These are phyloP conservation scores for Musa troglodytarum DNA, from an alignment of 176 grass and related monocot genomes.

Conservation along the genomic window DNA sequence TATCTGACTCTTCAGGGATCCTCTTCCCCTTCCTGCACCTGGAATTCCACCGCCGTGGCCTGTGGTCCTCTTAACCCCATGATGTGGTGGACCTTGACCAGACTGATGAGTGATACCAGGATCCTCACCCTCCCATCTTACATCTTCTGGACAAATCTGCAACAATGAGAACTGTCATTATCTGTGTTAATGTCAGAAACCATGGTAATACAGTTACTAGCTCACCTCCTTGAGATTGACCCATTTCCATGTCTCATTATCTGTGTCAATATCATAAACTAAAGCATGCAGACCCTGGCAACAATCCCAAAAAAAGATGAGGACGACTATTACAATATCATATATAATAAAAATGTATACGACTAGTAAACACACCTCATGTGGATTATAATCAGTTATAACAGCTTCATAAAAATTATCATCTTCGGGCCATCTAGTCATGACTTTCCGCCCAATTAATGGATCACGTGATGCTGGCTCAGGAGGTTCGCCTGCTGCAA, in stretches of 20 bases:
- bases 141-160: slow-evolving; percentile 3
- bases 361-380: slow-evolving; percentile 8
- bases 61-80: background rate
- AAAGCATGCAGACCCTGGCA: slow-evolving; percentile 7
- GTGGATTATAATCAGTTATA: slow-evolving; percentile 17
- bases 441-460: slow-evolving; percentile 23
- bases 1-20: background rate
- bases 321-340: background rate
- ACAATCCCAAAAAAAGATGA: background rate
- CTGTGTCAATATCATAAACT: background rate
- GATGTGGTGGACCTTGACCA: background rate
- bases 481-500: slow-evolving; percentile 36
- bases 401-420: slow-evolving; percentile 32
- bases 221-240: slow-evolving; percentile 14
- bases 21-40: background rate
- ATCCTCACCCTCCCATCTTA: background rate
- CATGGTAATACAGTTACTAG: background rate
- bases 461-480: slow-evolving; percentile 36
- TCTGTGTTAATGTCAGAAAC: background rate
- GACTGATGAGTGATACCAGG: background rate
- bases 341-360: too few relatives aligned
- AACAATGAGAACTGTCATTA: background rate
- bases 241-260: slow-evolving; percentile 10
- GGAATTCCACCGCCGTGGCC: background rate
- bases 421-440: slow-evolving; percentile 32